phyloP scores from a whole-genome alignment of 371 early-diverging fungal genomes.

The Haplosporangium sp. region DNA sequence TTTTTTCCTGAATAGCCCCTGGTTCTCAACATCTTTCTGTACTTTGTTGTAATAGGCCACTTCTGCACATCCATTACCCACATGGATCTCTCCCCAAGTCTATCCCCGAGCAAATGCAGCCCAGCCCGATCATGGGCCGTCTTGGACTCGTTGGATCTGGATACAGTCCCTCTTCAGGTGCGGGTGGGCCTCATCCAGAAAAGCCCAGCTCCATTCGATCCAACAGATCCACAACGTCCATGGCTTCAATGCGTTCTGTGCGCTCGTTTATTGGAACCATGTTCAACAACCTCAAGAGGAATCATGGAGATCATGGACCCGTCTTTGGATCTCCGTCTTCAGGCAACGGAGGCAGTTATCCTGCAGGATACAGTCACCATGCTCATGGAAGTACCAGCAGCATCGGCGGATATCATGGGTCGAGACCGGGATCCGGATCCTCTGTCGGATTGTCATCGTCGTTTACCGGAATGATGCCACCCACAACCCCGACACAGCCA shows the following conservation, averaged over 20 bases:
- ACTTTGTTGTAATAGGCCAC: slow-evolving; percentile 22
- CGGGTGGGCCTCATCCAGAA: slow-evolving; percentile 14
- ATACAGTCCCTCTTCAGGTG: slow-evolving; percentile 25
- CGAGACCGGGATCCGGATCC: slow-evolving; percentile 49
- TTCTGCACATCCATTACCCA: slow-evolving; percentile 52
- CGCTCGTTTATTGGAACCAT: slow-evolving; percentile 54
- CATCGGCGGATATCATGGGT: slow-evolving; percentile 41
- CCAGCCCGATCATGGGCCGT: slow-evolving; percentile 37
- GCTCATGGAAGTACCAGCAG: slow-evolving; percentile 49
- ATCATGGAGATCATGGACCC: slow-evolving; percentile 16
- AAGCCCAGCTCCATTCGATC: slow-evolving; percentile 53
- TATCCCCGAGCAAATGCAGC: slow-evolving; percentile 51
- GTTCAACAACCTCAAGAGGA: slow-evolving; percentile 46
- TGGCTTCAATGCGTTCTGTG: slow-evolving; percentile 52
- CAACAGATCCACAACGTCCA: slow-evolving; percentile 35
- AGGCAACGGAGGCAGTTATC: slow-evolving; percentile 20
- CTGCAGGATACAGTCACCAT: slow-evolving; percentile 44
- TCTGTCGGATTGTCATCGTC: slow-evolving; percentile 37
- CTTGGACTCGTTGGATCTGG: slow-evolving; percentile 16
- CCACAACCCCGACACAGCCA: slow-evolving; percentile 16
- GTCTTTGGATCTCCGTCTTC: slow-evolving; percentile 8
- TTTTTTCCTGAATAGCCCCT: too few species aligned
- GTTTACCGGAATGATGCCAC: slow-evolving; percentile 35
- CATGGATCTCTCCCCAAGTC: slow-evolving; percentile 46
- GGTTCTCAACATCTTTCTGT: neutral